Conservation (phyloP, 2,329 filamentous ascomycete genomes). For the Colletotrichum endophyticum region DNA sequence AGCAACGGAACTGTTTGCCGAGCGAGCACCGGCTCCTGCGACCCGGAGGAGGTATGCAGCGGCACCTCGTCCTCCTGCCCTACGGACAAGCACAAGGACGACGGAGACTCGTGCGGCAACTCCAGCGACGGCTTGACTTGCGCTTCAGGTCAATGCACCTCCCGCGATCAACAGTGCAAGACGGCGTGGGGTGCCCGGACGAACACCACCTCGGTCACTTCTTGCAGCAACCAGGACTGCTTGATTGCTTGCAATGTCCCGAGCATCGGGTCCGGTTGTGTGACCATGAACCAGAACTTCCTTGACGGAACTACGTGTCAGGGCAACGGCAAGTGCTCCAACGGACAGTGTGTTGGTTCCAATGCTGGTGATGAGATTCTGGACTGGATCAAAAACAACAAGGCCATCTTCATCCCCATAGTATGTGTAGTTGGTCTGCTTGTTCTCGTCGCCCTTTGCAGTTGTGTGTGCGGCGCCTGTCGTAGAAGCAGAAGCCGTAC, state of each 20-base stretch:
- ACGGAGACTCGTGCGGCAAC: conserved; percentile 75
- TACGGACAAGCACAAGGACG: conserved; percentile 67
- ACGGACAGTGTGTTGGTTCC: conserved; percentile 78
- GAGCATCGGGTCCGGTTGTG: conserved; percentile 70
- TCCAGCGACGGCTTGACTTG: conserved; percentile 71
- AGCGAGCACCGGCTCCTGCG: conserved; percentile 78
- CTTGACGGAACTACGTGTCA: conserved; percentile 88
- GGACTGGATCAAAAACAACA: conserved; percentile 79
- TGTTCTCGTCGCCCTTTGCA: conserved; percentile 71
- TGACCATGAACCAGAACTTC: conserved; percentile 86
- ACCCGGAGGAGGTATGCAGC: conserved; percentile 83
- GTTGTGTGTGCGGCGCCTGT: conserved; percentile 58
- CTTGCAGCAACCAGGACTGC: conserved; percentile 73
- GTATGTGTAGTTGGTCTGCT: conserved; percentile 72
- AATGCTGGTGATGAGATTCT: conserved; percentile 73
- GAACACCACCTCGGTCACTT: conserved; percentile 76
- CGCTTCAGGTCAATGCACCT: conserved; percentile 93
- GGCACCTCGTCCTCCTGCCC: conserved; percentile 79
- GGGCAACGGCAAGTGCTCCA: conserved; percentile 78
- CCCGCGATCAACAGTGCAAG: conserved; percentile 86
- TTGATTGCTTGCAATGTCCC: conserved; percentile 77
- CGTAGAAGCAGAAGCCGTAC: conserved; percentile 25
- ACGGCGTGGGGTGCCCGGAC: conserved; percentile 79
- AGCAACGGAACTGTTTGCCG: conserved; percentile 78
- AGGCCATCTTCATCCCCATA: conserved; percentile 82